A percentile compares a stretch with the other conserved stretches of the same genome.
phyloP scores from a whole-genome alignment of 352 stramenopile genomes.

The Pythium brachiatum region DNA sequence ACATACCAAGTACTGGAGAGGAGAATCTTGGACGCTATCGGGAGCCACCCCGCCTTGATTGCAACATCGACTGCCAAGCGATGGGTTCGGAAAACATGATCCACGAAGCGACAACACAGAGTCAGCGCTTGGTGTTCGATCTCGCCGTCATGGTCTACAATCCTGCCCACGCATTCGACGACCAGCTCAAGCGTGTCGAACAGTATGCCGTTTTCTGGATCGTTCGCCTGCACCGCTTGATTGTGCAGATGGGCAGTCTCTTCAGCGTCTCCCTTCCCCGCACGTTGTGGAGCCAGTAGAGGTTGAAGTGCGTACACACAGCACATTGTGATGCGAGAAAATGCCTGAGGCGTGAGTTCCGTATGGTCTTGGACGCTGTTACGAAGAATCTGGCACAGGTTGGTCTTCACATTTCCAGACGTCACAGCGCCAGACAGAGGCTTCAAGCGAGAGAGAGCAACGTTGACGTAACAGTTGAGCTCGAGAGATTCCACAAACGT shows the following conservation, averaged over 20 bases:
- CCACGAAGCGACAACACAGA: background rate
- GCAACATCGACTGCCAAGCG: background rate
- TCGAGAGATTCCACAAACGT: constrained; percentile 37
- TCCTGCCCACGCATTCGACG: background rate
- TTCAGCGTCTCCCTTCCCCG: background rate
- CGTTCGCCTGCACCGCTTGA: background rate
- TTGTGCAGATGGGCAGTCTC: background rate
- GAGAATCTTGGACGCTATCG: constrained; percentile 1
- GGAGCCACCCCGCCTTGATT: background rate
- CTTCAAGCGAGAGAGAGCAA: constrained; percentile 27
- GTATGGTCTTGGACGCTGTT: constrained; percentile 28
- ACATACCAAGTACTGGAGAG: background rate
- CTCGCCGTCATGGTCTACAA: background rate
- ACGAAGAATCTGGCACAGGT: constrained; percentile 25
- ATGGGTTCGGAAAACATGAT: background rate
- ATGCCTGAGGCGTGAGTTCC: constrained; percentile 20
- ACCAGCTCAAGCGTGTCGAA: background rate
- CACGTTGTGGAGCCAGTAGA: constrained; percentile 5
- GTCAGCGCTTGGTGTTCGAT: background rate
- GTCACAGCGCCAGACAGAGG: constrained; percentile 10
- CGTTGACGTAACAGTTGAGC: constrained; percentile 35
- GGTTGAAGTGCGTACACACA: constrained; percentile 31
- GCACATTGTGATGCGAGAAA: constrained; percentile 30
- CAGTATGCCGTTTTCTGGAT: background rate
- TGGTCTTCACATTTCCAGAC: constrained; percentile 17